Percentiles rank a stretch among this genome's conserved stretches.
These are phyloP conservation scores for Arthrobotrys sinensis DNA, from an alignment of 2,329 filamentous ascomycete genomes.

Conservation along the genomic window DNA sequence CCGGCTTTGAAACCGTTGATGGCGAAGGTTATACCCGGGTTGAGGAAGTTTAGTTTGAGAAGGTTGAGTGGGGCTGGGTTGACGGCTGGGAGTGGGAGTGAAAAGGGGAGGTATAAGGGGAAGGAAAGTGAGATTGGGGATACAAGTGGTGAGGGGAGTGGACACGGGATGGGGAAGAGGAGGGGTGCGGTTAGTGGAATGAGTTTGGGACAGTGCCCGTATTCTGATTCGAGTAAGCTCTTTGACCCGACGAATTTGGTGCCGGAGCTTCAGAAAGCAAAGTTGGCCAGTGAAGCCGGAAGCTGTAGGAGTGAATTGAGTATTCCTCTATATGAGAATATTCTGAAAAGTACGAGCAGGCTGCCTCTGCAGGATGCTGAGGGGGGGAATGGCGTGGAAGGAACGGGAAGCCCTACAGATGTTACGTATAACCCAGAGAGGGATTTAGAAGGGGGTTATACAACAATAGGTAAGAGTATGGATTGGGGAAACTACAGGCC, in stretches of 20 bases:
- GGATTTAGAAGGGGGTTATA: conserved; percentile 32
- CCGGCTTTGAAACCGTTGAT: conserved; percentile 59
- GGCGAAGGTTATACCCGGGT: conserved; percentile 41
- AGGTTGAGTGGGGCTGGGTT: conserved; percentile 31
- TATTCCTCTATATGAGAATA: conserved; percentile 57
- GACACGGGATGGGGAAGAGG: conserved; percentile 5
- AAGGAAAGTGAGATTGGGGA: conserved; percentile 26
- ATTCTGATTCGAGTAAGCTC: conserved; percentile 51
- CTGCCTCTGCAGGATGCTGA: conserved; percentile 18
- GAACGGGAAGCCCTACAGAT: conserved; percentile 8
- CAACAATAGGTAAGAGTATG: not conserved
- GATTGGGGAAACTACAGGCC: conserved; percentile 17
- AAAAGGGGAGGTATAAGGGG: conserved; percentile 21
- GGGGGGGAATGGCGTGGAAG: not conserved
- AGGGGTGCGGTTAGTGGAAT: conserved; percentile 44
- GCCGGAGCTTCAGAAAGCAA: conserved; percentile 12
- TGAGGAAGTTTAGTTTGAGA: conserved; percentile 50
- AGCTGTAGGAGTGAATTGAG: conserved; percentile 29
- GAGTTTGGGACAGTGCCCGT: conserved; percentile 37
- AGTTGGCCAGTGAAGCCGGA: conserved; percentile 2
- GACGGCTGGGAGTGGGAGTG: conserved; percentile 19
- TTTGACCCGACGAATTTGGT: conserved; percentile 35
- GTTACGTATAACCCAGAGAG: not conserved
- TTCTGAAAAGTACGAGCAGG: conserved; percentile 50
- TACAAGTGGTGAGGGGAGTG: conserved; percentile 16